Conservation (phyloP, 495 filamentous ascomycete species). For the Podospora conica region DNA sequence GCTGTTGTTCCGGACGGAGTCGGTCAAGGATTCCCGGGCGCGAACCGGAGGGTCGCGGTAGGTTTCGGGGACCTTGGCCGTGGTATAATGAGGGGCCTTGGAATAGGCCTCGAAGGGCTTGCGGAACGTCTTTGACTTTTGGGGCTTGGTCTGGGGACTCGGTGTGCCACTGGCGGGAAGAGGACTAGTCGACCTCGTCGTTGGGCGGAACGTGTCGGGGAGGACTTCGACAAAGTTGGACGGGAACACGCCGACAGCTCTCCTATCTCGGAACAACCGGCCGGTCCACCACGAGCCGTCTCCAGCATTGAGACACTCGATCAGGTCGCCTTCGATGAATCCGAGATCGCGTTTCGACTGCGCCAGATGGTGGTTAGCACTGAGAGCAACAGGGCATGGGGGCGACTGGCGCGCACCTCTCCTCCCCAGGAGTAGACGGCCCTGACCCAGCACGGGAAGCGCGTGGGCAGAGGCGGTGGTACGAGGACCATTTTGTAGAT, state of each 20-base stretch:
- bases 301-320: constrained; percentile 95
- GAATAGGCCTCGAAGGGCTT: constrained; percentile 67
- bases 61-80: constrained; percentile 46
- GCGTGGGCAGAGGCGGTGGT: constrained; percentile 62
- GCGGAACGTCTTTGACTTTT: constrained; percentile 60
- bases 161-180: constrained; percentile 49
- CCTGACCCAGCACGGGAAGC: constrained; percentile 93
- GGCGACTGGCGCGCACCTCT: constrained; percentile 51
- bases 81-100: constrained; percentile 49
- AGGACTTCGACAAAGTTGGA: constrained; percentile 96
- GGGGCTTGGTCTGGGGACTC: constrained; percentile 44
- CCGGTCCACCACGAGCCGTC: constrained; percentile 99
- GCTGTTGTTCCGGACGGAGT: constrained; percentile 11
- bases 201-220: constrained; percentile 73
- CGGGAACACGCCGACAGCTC: constrained; percentile 85
- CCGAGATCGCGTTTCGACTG: constrained; percentile 87
- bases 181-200: constrained; percentile 71
- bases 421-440: constrained; percentile 96
- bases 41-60: constrained; percentile 32
- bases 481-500: constrained; percentile 42
- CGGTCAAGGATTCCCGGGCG: constrained; percentile 32
- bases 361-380: constrained; percentile 1
- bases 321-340: constrained; percentile 94
- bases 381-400: constrained; percentile 8
- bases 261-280: constrained; percentile 73